Conservation (phyloP, 1,284 basidiomycete genomes). For the Gastroboletus turbinatus region DNA sequence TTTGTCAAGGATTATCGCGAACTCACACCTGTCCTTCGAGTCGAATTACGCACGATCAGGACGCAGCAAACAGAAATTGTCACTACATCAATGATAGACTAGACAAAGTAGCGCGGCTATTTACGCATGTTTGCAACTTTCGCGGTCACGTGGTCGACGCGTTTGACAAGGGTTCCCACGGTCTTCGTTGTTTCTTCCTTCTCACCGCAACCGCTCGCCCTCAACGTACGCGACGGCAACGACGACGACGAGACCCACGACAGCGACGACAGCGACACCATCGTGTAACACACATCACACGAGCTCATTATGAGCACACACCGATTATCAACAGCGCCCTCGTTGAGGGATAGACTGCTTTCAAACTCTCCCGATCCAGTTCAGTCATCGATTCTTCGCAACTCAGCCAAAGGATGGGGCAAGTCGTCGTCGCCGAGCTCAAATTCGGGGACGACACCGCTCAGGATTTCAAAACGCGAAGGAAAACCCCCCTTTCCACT, state of each 20-base stretch:
- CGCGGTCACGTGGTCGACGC: conserved; percentile 34
- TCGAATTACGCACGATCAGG: background rate
- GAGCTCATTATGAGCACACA: conserved; percentile 31
- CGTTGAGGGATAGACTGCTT: conserved; percentile 49
- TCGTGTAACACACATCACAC: background rate
- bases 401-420: conserved; percentile 57
- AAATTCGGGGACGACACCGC: conserved; percentile 53
- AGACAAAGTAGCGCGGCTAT: background rate
- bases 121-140: conserved; percentile 14
- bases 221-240: conserved; percentile 15
- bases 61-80: too few species aligned
- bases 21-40: background rate
- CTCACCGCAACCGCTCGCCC: conserved; percentile 2
- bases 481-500: conserved; percentile 41
- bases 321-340: conserved; percentile 11
- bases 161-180: conserved; percentile 30
- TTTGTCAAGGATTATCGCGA: background rate
- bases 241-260: conserved; percentile 22
- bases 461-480: conserved; percentile 72
- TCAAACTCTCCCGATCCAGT: conserved; percentile 64
- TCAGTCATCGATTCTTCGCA: conserved; percentile 59
- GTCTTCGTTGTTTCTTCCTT: conserved; percentile 19
- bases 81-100: too few species aligned
- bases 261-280: conserved; percentile 17
- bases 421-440: conserved; percentile 40